Conservation (phyloP, 768 basidiomycete species). For the Mycena kentingensis region DNA sequence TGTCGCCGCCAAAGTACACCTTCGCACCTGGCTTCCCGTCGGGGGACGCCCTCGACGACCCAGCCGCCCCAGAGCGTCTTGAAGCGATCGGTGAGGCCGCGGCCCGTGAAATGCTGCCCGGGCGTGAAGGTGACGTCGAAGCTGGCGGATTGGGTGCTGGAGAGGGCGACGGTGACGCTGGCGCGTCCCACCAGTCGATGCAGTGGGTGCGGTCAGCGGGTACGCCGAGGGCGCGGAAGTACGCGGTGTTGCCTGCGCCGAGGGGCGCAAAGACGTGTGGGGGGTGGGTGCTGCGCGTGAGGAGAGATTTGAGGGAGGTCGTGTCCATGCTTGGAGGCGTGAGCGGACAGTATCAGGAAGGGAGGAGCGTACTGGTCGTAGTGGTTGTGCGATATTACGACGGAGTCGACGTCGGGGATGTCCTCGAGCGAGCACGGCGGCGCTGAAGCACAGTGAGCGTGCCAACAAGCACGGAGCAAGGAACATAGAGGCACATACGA, state of each 20-base stretch:
- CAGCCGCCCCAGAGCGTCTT: conserved; percentile 68
- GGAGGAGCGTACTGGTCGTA: conserved; percentile 46
- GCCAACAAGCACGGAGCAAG: not conserved
- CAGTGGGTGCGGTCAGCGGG: conserved; percentile 44
- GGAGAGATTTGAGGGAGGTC: conserved; percentile 42
- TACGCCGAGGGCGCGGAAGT: conserved; percentile 43
- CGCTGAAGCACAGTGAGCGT: conserved; percentile 26
- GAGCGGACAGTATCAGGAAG: not conserved
- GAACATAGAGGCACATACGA: conserved; percentile 31
- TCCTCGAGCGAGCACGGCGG: conserved; percentile 53
- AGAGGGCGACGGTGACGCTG: conserved; percentile 36
- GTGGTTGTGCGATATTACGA: conserved; percentile 61
- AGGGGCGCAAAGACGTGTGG: conserved; percentile 63
- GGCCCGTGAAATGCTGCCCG: conserved; percentile 63
- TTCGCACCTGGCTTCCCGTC: conserved; percentile 31
- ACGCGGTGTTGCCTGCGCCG: conserved; percentile 42
- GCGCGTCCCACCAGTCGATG: conserved; percentile 68
- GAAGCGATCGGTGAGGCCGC: conserved; percentile 51
- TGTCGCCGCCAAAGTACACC: conserved; percentile 69
- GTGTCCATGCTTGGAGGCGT: conserved; percentile 42
- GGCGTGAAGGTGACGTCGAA: conserved; percentile 64
- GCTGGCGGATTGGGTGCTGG: conserved; percentile 19
- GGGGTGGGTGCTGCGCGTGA: conserved; percentile 29
- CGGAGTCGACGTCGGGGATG: conserved; percentile 60
- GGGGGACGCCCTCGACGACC: conserved; percentile 55